Percentiles rank a stretch among this genome's conserved stretches.
These are phyloP conservation scores for Potentilla sterilis DNA, from an alignment of 306 rosid species.

Conservation along the genomic window DNA sequence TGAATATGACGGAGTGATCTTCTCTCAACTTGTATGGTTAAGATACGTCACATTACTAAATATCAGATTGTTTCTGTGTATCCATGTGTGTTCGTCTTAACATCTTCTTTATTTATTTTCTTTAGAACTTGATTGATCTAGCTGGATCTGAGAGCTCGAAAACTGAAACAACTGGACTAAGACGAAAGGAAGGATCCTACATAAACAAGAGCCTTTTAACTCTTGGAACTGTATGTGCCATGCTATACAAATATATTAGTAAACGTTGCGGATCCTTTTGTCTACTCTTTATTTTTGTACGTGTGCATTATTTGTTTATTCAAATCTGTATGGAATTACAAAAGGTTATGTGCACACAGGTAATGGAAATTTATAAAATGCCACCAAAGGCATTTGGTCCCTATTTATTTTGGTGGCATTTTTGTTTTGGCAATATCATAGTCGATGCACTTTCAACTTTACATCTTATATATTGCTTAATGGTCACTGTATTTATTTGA, in stretches of 20 bases:
- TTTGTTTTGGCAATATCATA: neutral
- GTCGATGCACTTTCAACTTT: neutral
- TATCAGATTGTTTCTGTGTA: constrained; percentile 8
- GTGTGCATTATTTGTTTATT: neutral
- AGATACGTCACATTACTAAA: constrained; percentile 15
- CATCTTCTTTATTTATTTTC: constrained; percentile 18
- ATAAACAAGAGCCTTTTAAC: constrained; percentile 97
- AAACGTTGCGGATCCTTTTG: neutral
- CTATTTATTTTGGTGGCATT: neutral
- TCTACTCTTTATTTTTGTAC: neutral
- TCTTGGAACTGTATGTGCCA: constrained; percentile 90
- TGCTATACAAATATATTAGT: constrained; percentile 10
- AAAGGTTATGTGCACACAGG: neutral
- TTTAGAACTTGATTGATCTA: constrained; percentile 90
- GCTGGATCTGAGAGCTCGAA: constrained; percentile 99
- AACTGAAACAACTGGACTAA: constrained; percentile 94
- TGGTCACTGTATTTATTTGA: neutral
- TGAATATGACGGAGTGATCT: constrained; percentile 96
- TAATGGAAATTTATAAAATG: neutral
- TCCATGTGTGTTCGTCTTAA: constrained; percentile 2
- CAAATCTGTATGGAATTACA: neutral
- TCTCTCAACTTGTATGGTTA: constrained; percentile 94
- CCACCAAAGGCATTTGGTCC: too few species aligned
- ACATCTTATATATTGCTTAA: neutral
- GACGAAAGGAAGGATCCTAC: constrained; percentile 98